Conservation (phyloP, 805 yeast genomes). For the Candida boleticola region DNA sequence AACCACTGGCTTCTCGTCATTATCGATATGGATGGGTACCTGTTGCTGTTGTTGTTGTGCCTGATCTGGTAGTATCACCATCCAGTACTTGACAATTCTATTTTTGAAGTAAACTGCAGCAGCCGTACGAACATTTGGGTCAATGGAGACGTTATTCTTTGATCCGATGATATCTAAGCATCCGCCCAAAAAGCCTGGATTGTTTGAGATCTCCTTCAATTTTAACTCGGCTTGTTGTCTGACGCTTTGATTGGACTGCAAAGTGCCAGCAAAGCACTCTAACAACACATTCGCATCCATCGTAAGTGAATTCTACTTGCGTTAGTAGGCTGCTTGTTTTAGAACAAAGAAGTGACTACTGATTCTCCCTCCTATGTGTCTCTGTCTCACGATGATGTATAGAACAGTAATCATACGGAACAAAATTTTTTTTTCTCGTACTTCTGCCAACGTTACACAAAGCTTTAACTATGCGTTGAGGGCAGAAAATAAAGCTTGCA, state of each 20-base stretch:
- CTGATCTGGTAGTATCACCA: neutral
- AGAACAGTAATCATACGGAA: no score
- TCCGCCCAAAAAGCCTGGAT: conserved; percentile 77
- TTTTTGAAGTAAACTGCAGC: conserved; percentile 86
- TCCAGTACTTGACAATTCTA: conserved; percentile 65
- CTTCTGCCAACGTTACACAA: no score
- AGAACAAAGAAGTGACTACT: no score
- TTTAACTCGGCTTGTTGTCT: conserved; percentile 71
- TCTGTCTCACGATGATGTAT: no score
- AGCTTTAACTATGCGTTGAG: no score
- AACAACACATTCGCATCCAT: conserved; percentile 73
- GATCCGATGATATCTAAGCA: conserved; percentile 72
- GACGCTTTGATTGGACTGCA: conserved; percentile 59
- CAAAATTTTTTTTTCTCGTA: no score
- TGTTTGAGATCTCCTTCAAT: conserved; percentile 53
- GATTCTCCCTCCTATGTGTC: no score
- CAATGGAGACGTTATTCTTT: conserved; percentile 30
- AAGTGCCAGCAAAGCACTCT: conserved; percentile 76
- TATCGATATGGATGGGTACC: conserved; percentile 44
- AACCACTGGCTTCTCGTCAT: conserved; percentile 72
- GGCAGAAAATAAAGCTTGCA: no score
- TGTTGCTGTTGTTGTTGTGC: neutral
- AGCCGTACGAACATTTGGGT: conserved; percentile 54
- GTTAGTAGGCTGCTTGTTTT: no score
- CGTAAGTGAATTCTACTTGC: neutral